Conservation (phyloP, 2,329 filamentous ascomycete genomes). For the Botryosphaeria dothidea region DNA sequence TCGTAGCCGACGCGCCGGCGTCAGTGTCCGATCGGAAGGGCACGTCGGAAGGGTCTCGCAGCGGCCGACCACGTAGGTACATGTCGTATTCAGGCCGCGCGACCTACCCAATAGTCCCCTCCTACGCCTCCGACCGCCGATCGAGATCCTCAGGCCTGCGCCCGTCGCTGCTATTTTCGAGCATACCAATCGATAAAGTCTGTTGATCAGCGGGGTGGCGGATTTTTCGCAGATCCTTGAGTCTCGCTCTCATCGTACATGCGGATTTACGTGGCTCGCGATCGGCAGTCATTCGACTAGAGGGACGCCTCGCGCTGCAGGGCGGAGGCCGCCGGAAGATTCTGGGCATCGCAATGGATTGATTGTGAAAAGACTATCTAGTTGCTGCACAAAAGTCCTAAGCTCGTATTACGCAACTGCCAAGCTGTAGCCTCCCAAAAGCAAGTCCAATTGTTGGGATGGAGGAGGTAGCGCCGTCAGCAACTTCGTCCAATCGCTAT, state of each 20-base stretch:
- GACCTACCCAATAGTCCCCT: not conserved
- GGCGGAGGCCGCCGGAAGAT: not conserved
- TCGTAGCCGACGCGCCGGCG: not conserved
- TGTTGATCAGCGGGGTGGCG: not conserved
- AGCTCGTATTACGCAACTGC: constrained; percentile 1
- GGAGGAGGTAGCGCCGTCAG: no score
- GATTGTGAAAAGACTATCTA: not conserved
- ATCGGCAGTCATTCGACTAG: not conserved
- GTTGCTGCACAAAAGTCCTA: not conserved
- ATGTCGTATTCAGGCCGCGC: not conserved
- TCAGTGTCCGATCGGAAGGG: not conserved
- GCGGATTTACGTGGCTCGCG: not conserved
- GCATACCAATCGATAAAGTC: not conserved
- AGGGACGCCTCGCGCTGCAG: not conserved
- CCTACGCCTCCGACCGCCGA: not conserved
- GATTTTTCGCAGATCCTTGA: not conserved
- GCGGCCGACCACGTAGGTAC: not conserved
- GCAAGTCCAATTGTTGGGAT: not conserved
- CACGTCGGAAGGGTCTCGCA: not conserved
- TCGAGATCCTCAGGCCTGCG: not conserved
- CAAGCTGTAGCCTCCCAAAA: not conserved
- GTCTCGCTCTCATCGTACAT: not conserved
- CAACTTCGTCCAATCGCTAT: no score
- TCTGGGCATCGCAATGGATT: not conserved
- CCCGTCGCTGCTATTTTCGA: not conserved